Conservation (phyloP, 2,329 filamentous ascomycete genomes). For the Pseudogymnoascus sp. region DNA sequence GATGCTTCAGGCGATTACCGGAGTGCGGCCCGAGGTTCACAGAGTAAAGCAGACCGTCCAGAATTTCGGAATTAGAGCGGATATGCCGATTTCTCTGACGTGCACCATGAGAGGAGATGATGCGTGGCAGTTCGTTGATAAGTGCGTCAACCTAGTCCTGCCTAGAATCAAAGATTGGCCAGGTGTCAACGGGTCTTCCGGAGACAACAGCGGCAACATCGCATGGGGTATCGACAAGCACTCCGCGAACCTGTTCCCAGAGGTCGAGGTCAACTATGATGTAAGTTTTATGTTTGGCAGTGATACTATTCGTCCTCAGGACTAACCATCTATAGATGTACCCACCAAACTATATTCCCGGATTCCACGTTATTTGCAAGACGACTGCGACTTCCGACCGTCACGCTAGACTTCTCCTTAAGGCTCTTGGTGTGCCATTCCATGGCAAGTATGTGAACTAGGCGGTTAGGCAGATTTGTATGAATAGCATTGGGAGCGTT, state of each 20-base stretch:
- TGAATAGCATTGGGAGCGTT: slow-evolving; percentile 8
- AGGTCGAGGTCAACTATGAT: slow-evolving; percentile 91
- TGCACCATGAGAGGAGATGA: slow-evolving; percentile 68
- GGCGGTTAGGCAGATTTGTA: background rate
- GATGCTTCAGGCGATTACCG: slow-evolving; percentile 77
- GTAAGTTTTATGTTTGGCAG: slow-evolving; percentile 44
- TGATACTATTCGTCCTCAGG: background rate
- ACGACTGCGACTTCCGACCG: slow-evolving; percentile 25
- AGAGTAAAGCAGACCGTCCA: slow-evolving; percentile 61
- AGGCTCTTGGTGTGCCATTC: slow-evolving; percentile 23
- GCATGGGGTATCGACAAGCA: slow-evolving; percentile 70
- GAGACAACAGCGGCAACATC: slow-evolving; percentile 84
- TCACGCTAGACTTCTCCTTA: slow-evolving; percentile 24
- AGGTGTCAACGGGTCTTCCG: slow-evolving; percentile 65
- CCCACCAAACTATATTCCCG: slow-evolving; percentile 38
- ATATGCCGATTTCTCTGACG: slow-evolving; percentile 67
- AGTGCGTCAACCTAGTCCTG: slow-evolving; percentile 81
- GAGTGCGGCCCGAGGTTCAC: slow-evolving; percentile 63
- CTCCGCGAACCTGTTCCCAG: slow-evolving; percentile 77
- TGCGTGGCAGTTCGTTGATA: slow-evolving; percentile 85
- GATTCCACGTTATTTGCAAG: slow-evolving; percentile 29
- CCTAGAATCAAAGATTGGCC: slow-evolving; percentile 95
- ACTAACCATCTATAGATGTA: slow-evolving; percentile 41
- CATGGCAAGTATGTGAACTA: slow-evolving; percentile 24
- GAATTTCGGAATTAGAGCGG: slow-evolving; percentile 65